Base-by-base conservation (phyloP, 805 yeast genomes). In the Naumovozyma baii region DNA sequence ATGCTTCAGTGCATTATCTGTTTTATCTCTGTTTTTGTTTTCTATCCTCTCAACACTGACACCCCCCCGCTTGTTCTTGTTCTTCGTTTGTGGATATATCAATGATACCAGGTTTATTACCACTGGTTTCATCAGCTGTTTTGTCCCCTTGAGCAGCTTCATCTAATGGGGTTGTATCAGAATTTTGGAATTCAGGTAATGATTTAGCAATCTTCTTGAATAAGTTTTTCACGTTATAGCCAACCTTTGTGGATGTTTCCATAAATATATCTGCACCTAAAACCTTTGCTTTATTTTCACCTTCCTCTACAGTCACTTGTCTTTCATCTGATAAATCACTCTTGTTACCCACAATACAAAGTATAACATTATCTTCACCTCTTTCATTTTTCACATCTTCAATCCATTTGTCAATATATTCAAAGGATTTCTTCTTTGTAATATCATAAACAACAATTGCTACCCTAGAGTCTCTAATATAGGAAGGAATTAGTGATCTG, bases 381-480 rank as follows among this genome's bases (percentile, higher is more conserved):
- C 97, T 73, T 66, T 90, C 98, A 46, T 85, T 80, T 56, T 83
- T 82, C 5, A 92, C 96, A 58, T 90, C 96, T 51, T 84, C 92
- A 48, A 86, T 79, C 98, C 98, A 92, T 60, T 84, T 83, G 49
- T 76, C 77, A 49, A 92, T 78, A 49, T 81, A 80, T 43, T 80
- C 81, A 63, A 90, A 90, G 15, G 94, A 78, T 54, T 83, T 83
- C 57, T 74, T 80, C 55, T 78, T 82, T 5, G 96, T 86, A 43
- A 90, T 82, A 59, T 92, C 98, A 64, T 90, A 90, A 17, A 94
- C 95, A 19, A 92, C 80, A 35, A 92, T 94, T 0, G 98, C 97
- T n/a, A 92, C 97, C 52, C 88, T 87, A 13, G 94, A 83, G 62
- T 92, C 98, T 51, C 98, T 73, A 44, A 92, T 92, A 57, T 92